Base-by-base conservation (phyloP, 805 yeast genomes). In the Cyberlindnera lachancei region DNA sequence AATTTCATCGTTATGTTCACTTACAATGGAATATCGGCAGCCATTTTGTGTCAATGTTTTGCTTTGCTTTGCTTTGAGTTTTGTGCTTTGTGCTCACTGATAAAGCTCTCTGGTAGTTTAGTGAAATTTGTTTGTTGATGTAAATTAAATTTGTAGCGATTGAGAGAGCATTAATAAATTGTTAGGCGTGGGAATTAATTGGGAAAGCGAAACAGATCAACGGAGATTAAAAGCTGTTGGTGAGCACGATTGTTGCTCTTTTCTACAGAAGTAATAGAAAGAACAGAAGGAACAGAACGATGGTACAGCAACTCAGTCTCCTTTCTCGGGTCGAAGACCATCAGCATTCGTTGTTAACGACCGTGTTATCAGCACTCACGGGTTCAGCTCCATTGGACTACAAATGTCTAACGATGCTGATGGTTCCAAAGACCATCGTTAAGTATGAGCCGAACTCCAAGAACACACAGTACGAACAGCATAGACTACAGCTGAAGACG, bases 241-340 rank as follows among this genome's bases (percentile, higher is more conserved):
- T n/a, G n/a, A n/a, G n/a, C n/a, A n/a, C n/a, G n/a, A n/a, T n/a
- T n/a, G n/a, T n/a, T n/a, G n/a, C n/a, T n/a, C n/a, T n/a, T n/a
- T n/a, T n/a, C n/a, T n/a, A n/a, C n/a, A n/a, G n/a, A n/a, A n/a
- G n/a, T n/a, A n/a, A n/a, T n/a, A n/a, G n/a, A n/a, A n/a, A n/a
- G n/a, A n/a, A n/a, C n/a, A n/a, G n/a, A n/a, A n/a, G n/a, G n/a
- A n/a, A n/a, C n/a, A n/a, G n/a, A n/a, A n/a, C 65, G 22, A 51
- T 52, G 56, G 56, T 52, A 0, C 56, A 52, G 27, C 53, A 52
- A 15, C 43, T 52, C 16, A 34, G 44, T n/a, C 36, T 52, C 1
- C 43, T 42, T 25, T 48, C 52, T 2, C 33, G 37, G 8, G 30
- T 49, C 4, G 14, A 33, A 3, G 24, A 15, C 3, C 19, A 43